Conservation (phyloP, 2,329 filamentous ascomycete genomes). For the Xylariaceae sp. region DNA sequence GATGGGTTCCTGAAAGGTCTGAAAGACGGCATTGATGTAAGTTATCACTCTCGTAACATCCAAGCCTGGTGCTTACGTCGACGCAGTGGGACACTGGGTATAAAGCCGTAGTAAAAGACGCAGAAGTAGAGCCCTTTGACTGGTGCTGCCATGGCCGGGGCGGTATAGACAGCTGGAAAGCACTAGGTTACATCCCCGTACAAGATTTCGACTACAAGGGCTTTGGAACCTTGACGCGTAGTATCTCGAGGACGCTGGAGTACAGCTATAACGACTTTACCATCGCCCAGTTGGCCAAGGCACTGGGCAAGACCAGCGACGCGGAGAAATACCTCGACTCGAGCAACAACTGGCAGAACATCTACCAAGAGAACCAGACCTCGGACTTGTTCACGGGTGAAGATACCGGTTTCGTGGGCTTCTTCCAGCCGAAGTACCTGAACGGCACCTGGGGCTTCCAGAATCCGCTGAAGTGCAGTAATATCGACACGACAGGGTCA, state of each 20-base stretch:
- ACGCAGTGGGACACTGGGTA: conserved; percentile 62
- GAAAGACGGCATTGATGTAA: conserved; percentile 49
- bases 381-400: conserved; percentile 50
- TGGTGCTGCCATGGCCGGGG: conserved; percentile 69
- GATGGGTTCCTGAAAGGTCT: conserved; percentile 67
- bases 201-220: conserved; percentile 64
- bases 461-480: conserved; percentile 61
- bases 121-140: conserved; percentile 64
- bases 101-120: conserved; percentile 67
- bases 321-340: conserved; percentile 56
- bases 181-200: conserved; percentile 64
- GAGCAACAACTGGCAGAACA: conserved; percentile 63
- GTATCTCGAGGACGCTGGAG: conserved; percentile 68
- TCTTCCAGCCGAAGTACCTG: conserved; percentile 63
- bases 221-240: conserved; percentile 66
- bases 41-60: neutral
- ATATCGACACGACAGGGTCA: conserved; percentile 41
- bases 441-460: conserved; percentile 68
- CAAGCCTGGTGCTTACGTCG: conserved; percentile 15
- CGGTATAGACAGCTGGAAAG: conserved; percentile 68
- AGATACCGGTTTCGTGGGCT: conserved; percentile 64
- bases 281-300: conserved; percentile 58
- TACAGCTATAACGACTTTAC: conserved; percentile 76
- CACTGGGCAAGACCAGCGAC: conserved; percentile 51
- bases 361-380: conserved; percentile 57